A percentile compares a stretch with the other conserved stretches of the same genome.
Conservation (phyloP, 116 monocot genomes). For the Trichopus zeylanicus region DNA sequence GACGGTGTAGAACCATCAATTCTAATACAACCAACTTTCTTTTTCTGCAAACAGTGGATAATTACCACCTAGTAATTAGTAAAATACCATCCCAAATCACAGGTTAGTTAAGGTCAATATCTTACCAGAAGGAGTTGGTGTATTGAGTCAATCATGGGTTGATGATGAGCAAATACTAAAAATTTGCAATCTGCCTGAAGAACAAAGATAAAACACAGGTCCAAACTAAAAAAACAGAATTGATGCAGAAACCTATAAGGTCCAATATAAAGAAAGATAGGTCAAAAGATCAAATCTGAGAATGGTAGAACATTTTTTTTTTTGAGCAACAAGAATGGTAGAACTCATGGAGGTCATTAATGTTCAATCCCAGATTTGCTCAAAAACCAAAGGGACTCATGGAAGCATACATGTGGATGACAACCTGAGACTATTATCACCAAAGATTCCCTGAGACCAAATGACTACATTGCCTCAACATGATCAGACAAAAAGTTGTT, state of each 20-base stretch:
- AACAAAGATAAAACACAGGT: background rate
- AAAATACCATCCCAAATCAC: background rate
- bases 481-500: background rate
- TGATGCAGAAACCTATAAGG: no score
- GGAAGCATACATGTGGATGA: no score
- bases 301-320: no score
- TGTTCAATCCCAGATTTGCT: no score
- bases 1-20: slow-evolving; percentile 92
- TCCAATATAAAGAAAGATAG: background rate
- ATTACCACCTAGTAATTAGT: background rate
- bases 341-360: no score
- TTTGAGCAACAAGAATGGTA: no score
- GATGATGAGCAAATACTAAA: slow-evolving; percentile 92
- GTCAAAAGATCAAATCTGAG: background rate
- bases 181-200: slow-evolving; percentile 88
- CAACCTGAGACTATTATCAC: no score
- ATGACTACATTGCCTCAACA: no score
- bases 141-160: slow-evolving; percentile 79
- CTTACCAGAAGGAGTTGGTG: slow-evolving; percentile 75
- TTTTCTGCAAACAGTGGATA: slow-evolving; percentile 47
- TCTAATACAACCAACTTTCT: slow-evolving; percentile 89
- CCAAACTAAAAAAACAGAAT: background rate
- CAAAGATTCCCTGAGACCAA: no score
- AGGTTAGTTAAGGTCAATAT: slow-evolving; percentile 4
- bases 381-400: no score